Base-by-base conservation (phyloP, 179 eudicot species). In the Corrigiola litoralis region DNA sequence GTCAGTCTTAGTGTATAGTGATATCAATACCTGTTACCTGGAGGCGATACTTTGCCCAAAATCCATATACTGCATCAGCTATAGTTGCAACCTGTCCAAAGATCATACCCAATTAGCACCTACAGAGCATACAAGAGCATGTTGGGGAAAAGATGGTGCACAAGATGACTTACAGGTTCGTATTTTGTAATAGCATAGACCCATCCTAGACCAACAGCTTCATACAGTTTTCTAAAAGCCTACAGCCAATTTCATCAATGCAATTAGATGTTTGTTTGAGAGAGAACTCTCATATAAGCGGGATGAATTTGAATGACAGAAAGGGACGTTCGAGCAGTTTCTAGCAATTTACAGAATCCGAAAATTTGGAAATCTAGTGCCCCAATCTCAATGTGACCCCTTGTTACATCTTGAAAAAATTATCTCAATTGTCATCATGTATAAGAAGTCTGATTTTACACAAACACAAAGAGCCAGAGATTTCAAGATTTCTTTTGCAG, bases 181-280 rank as follows among this genome's bases (percentile, higher is more conserved):
- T 84, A 92, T 82, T 86, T 92, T 18, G 98, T 87, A 56, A 92
- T 79, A 24, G 97, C 95, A 66, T 92, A 92, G 45, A 92, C 82
- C 97, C 98, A 92, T 80, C 98, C 98, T 38, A 92, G 78, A 56
- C 81, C 98, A 79, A 92, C 97, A 60, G 87, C 97, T 81, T 92
- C 98, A 47, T 92, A 90, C 38, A 92, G 77, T 77, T 70, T 87
- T 75, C 98, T 79, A 66, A 92, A 92, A 60, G 92, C 98, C 96
- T 89, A 72, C 74, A 77, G 40, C 47, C 13, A 51, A 32, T 32
- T 54, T 49, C 40, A 53, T 37, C 33, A 61, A 36, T n/a, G 33
- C 11, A 7, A 49, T 58, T 48, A 59, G 10, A 72, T 24, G 14
- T 36, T 64, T 27, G 9, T 13, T 38, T 10, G 25, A 33, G 53